Evolutionary conservation across 495 filamentous ascomycete genomes (phyloP), one percentile per base, ranked within the genome.

Genomic region (Filosporella fistucella): DNA sequence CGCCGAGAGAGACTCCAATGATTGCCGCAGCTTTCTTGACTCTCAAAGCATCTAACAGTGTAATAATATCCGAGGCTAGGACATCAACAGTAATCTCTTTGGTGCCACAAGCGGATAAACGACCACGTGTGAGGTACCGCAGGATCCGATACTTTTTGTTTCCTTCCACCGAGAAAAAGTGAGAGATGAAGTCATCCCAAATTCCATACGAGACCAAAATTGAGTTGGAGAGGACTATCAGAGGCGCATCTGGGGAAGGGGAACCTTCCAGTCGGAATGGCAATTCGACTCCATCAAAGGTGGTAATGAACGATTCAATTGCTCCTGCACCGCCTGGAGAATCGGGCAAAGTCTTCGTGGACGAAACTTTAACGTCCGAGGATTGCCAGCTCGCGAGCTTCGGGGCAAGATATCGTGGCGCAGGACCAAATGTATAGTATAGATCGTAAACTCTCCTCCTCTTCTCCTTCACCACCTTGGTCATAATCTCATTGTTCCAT

Each of bases 401-500:
- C 9, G 56, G 71, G 3, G 68, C 49, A 16, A 90, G 67, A 43
- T 89, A 81, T n/a, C 85, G 70, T 7, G 85, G 81, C 0, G 76
- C 84, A 0, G 84, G 77, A 0, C 84, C 85, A 55, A 93, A 90
- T 30, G 83, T 83, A 65, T 89, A 89, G 57, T 86, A 83, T 56
- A 88, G 79, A 39, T 79, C 67, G 64, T 86, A 91, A 1, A 69
- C 64, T 10, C 85, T 67, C 33, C 78, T 70, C 13, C 62, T 69
- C 52, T 74, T 80, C 29, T 65, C 58, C n/a, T 70, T 66, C 21
- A 85, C 76, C 21, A 74, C 69, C n/a, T 80, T 73, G 21, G 58
- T 58, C 54, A 71, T 71, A 25, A 88, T 64, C 40, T 77, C 71
- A 4, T 70, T 65, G 20, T 68, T 63, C 73, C 80, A 80, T 1